Base-by-base conservation (phyloP, 192 early-diverging fungal genomes). In the Coemansia sp. region DNA sequence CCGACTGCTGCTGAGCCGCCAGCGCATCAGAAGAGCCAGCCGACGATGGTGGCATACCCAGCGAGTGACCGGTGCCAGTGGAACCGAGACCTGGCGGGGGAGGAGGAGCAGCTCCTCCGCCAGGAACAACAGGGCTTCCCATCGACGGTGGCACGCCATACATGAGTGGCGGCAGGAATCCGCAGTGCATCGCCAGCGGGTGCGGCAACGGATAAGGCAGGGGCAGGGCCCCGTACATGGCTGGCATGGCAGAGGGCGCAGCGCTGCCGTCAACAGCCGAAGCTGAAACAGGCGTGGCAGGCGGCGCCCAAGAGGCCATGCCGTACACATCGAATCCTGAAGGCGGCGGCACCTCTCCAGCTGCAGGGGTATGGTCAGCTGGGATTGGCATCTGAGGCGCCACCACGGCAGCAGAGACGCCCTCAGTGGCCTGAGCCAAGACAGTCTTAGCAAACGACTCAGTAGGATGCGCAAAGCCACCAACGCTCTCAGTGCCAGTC, bases 81-180 rank as follows among this genome's bases (percentile, higher is more conserved):
- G 52, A 5, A 17, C 59, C 59, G 19, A 61, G 35, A 3, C 59
- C 59, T 1, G 59, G 59, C 2, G 59, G 59, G 19, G 59, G 52
- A 13, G 28, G 26, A 0, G 26, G 26, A 55, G 32, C 39, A 63
- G 62, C 32, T n/a, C 16, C 32, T n/a, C 16, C 74, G n/a, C 70
- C 32, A 13, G 62, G 61, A 38, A n/a, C 46, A 3, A 63, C 21
- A 5, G 55, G 55, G 55, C 55, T 57, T 44, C 67, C 70, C 44
- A 74, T 67, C 3, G 65, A 59, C 8, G 65, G 59, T 2, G 65
- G 70, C 71, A 82, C 73, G 3, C 66, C 67, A 38, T 74, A 77
- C 75, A 82, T 82, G 42, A 74, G 80, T n/a, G 80, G 75, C 16
- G 72, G 75, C n/a, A 77, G 37, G 47, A 69, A 82, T 6, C 75